phyloP scores from a whole-genome alignment of 306 rosid genomes.

The Ammopiptanthus mongolicus region DNA sequence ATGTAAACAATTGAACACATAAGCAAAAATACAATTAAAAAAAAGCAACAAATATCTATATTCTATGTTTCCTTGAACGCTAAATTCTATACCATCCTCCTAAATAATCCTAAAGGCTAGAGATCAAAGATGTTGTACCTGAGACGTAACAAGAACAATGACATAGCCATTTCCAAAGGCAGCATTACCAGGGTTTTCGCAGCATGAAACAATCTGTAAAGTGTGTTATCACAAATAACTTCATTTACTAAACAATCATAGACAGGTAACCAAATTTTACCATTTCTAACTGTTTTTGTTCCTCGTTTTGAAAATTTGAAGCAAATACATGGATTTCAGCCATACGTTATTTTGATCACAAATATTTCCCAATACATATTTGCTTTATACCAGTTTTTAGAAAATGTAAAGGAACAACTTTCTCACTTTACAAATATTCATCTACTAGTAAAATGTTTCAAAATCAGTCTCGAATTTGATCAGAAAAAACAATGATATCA shows the following conservation, averaged over 20 bases:
- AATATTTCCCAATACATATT: neutral
- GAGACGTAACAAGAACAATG: conserved; percentile 72
- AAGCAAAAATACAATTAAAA: neutral
- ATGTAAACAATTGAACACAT: conserved; percentile 9
- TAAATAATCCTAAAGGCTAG: neutral
- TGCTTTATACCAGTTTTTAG: neutral
- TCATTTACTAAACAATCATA: conserved; percentile 7
- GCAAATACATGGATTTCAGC: neutral
- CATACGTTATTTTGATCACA: neutral
- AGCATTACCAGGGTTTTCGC: conserved; percentile 43
- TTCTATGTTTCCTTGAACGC: conserved; percentile 7
- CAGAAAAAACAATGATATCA: neutral
- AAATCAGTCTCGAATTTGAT: conserved; percentile 3
- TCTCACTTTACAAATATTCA: neutral
- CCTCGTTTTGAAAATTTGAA: conserved; percentile 12
- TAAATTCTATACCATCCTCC: neutral
- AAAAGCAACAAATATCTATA: neutral
- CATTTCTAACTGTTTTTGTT: conserved; percentile 1
- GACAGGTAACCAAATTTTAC: neutral
- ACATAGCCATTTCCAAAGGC: conserved; percentile 68
- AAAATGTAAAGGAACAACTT: neutral
- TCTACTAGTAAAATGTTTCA: neutral
- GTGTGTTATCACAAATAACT: conserved; percentile 4
- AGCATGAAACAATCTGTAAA: conserved; percentile 59
- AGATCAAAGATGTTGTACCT: conserved; percentile 49